These are phyloP conservation scores for Adiantum capillusveneris DNA, from an alignment of 75 land plant species.

Conservation along the genomic window DNA sequence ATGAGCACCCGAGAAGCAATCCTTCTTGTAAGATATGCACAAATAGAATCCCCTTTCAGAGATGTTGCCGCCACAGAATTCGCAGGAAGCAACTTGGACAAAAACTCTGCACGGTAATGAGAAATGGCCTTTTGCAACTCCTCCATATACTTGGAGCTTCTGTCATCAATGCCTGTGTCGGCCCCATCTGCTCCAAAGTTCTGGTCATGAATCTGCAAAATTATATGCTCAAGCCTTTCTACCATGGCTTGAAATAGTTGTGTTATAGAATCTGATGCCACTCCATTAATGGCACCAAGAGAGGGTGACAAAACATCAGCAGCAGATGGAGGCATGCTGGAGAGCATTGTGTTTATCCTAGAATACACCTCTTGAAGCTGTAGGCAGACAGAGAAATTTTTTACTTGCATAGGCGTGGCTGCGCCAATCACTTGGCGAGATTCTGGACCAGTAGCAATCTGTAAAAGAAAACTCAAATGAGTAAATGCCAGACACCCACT, in stretches of 20 bases:
- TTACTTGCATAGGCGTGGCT: slow-evolving; percentile 66
- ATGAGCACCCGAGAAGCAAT: slow-evolving; percentile 85
- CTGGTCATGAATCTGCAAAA: slow-evolving; percentile 86
- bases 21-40: slow-evolving; percentile 67
- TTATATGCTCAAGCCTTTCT: slow-evolving; percentile 77
- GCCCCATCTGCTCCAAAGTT: slow-evolving; percentile 46
- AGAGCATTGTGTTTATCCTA: slow-evolving; percentile 46
- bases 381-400: slow-evolving; percentile 78
- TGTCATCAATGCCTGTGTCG: slow-evolving; percentile 68
- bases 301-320: slow-evolving; percentile 79
- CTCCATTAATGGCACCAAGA: slow-evolving; percentile 81
- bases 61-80: slow-evolving; percentile 33
- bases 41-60: slow-evolving; percentile 61
- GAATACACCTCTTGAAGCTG: slow-evolving; percentile 89
- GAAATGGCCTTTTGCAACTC: slow-evolving; percentile 66
- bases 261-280: slow-evolving; percentile 82
- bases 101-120: slow-evolving; percentile 79
- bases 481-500: neutral
- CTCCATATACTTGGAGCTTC: slow-evolving; percentile 79
- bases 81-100: slow-evolving; percentile 63
- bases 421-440: slow-evolving; percentile 86
- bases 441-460: slow-evolving; percentile 92
- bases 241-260: slow-evolving; percentile 90
- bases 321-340: slow-evolving; percentile 58
- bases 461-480: slow-evolving; percentile 5